These are phyloP conservation scores for Austropuccinia psidii DNA, from an alignment of 1,284 basidiomycete genomes.

Conservation along the genomic window DNA sequence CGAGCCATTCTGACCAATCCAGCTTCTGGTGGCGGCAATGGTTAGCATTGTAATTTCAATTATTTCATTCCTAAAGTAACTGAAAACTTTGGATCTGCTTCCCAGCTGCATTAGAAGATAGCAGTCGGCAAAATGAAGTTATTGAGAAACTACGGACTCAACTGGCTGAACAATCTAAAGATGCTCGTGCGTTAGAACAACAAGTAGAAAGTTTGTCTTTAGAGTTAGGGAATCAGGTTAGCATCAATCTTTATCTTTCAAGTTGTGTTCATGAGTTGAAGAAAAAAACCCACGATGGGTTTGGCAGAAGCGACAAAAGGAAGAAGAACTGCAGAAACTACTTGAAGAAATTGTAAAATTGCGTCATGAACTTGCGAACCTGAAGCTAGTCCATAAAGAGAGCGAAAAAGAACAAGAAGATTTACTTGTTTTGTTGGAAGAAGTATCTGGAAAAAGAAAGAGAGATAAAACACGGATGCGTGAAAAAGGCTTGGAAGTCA, in stretches of 20 bases:
- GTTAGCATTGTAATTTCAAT: slow-evolving; percentile 7
- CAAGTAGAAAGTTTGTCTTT: slow-evolving; percentile 48
- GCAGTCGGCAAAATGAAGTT: slow-evolving; percentile 66
- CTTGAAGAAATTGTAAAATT: background rate
- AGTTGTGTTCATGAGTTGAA: background rate
- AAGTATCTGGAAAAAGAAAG: slow-evolving; percentile 74
- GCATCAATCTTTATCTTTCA: no score
- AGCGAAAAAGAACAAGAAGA: slow-evolving; percentile 91
- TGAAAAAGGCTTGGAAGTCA: slow-evolving; percentile 67
- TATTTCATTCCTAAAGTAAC: background rate
- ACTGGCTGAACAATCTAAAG: slow-evolving; percentile 66
- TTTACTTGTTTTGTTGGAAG: slow-evolving; percentile 83
- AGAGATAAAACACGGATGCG: slow-evolving; percentile 70
- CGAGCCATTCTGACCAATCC: slow-evolving; percentile 53
- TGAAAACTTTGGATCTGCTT: background rate
- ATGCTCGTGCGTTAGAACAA: slow-evolving; percentile 58
- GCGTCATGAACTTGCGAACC: slow-evolving; percentile 52
- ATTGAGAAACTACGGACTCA: slow-evolving; percentile 71
- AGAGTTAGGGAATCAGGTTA: slow-evolving; percentile 42
- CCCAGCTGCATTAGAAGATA: slow-evolving; percentile 54
- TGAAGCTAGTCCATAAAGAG: slow-evolving; percentile 64
- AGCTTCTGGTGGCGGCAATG: slow-evolving; percentile 46
- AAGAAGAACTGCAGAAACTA: slow-evolving; percentile 2
- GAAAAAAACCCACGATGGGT: no score
- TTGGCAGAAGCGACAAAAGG: background rate